Evolutionary conservation across 176 grass and related monocot genomes (phyloP).

Genomic region (Hsuehochloa calcarea): DNA sequence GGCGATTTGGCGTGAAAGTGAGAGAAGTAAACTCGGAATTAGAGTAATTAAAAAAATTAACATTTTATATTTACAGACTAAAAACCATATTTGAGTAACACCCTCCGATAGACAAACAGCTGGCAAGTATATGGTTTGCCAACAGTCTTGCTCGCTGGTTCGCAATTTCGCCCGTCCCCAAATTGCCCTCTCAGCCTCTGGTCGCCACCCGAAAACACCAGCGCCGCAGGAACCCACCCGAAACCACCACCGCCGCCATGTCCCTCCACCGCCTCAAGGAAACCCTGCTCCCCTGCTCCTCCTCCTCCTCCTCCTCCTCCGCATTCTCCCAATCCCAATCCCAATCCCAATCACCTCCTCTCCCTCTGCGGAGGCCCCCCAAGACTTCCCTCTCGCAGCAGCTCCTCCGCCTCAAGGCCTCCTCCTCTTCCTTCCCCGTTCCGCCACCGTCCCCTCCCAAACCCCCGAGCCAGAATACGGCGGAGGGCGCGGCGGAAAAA

Average conservation of each 20-base stretch:
- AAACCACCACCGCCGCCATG: slow-evolving; percentile 34
- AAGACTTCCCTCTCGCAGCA: slow-evolving; percentile 74
- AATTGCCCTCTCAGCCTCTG: too few species aligned
- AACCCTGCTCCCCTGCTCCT: slow-evolving; percentile 44
- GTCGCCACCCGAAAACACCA: too few species aligned
- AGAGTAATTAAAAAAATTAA: too few species aligned
- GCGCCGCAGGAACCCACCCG: neutral
- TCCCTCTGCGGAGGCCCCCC: slow-evolving; percentile 48
- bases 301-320: slow-evolving; percentile 10
- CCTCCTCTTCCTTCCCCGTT: neutral
- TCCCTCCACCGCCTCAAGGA: slow-evolving; percentile 67
- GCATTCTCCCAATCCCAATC: slow-evolving; percentile 5
- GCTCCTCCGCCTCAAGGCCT: slow-evolving; percentile 64
- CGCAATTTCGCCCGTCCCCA: too few species aligned
- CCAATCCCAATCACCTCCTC: slow-evolving; percentile 2
- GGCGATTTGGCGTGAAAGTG: too few species aligned
- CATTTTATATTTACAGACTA: too few species aligned
- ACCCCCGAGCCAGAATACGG: neutral
- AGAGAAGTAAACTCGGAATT: too few species aligned
- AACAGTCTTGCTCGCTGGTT: too few species aligned
- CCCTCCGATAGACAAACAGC: too few species aligned
- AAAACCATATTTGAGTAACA: too few species aligned
- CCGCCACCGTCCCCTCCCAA: slow-evolving; percentile 19
- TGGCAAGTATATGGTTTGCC: too few species aligned
- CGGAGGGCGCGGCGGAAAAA: neutral